These are phyloP conservation scores for Schwanniomyces vanrijiae DNA, from an alignment of 805 yeast species.

Conservation along the genomic window DNA sequence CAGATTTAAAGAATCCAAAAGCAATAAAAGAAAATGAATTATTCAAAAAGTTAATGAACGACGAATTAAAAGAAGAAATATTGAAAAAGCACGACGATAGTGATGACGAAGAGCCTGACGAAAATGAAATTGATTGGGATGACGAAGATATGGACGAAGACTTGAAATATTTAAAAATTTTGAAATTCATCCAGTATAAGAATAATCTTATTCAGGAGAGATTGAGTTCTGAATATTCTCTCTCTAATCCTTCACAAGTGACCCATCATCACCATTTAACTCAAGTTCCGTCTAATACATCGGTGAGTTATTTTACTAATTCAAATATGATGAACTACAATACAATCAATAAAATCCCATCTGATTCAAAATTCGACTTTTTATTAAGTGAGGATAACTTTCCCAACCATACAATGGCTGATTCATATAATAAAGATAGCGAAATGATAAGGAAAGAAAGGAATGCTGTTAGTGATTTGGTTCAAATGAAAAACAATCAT, in stretches of 20 bases:
- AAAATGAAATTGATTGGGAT: conserved; percentile 46
- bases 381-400: conserved; percentile 19
- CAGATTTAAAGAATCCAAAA: conserved; percentile 18
- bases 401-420: conserved; percentile 15
- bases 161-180: conserved; percentile 40
- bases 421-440: conserved; percentile 3
- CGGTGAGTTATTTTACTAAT: neutral
- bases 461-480: conserved; percentile 28
- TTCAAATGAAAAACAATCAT: conserved; percentile 16
- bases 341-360: conserved; percentile 9
- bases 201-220: conserved; percentile 13
- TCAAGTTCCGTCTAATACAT: neutral
- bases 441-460: conserved; percentile 30
- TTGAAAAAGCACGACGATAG: conserved; percentile 33
- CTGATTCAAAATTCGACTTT: conserved; percentile 21
- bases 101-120: conserved; percentile 25
- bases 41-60: conserved; percentile 37
- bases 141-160: conserved; percentile 49
- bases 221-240: neutral
- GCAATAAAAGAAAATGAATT: conserved; percentile 34
- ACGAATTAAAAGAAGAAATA: conserved; percentile 39
- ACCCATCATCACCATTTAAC: conserved; percentile 7
- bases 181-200: conserved; percentile 43
- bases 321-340: conserved; percentile 1
- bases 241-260: conserved; percentile 3